These are phyloP conservation scores for Pichia nanzhaoensis DNA, from an alignment of 805 yeast species.

Conservation along the genomic window DNA sequence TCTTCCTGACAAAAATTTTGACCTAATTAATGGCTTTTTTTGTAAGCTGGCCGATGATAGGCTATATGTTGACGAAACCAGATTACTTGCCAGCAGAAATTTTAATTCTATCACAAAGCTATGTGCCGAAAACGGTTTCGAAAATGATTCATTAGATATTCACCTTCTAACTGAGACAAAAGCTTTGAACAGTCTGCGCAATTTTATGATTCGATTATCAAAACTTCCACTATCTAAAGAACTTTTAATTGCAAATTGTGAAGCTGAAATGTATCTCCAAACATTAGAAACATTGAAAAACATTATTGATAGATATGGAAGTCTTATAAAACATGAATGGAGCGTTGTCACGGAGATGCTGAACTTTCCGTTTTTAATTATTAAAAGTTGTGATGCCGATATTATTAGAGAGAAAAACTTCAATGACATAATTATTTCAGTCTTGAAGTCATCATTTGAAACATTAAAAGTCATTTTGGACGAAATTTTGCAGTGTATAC, in stretches of 20 bases:
- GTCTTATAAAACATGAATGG: conserved; percentile 57
- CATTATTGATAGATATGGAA: conserved; percentile 75
- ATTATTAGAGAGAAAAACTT: conserved; percentile 30
- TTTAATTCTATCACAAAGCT: conserved; percentile 45
- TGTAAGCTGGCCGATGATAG: conserved; percentile 41
- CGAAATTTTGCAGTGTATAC: conserved; percentile 72
- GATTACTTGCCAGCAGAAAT: conserved; percentile 43
- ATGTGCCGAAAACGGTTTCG: conserved; percentile 37
- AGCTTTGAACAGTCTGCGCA: conserved; percentile 43
- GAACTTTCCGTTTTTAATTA: conserved; percentile 49
- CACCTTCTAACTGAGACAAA: conserved; percentile 35
- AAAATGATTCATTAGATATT: conserved; percentile 7
- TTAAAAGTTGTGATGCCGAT: conserved; percentile 21
- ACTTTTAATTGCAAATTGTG: conserved; percentile 45
- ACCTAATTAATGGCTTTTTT: conserved; percentile 38
- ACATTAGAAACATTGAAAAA: conserved; percentile 58
- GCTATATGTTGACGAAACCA: conserved; percentile 34
- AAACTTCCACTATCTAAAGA: conserved; percentile 35
- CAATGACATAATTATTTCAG: conserved; percentile 41
- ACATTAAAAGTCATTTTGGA: conserved; percentile 78
- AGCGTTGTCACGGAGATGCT: conserved; percentile 56
- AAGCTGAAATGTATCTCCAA: conserved; percentile 60
- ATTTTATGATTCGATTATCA: conserved; percentile 38
- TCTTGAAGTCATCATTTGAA: conserved; percentile 67
- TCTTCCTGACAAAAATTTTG: conserved; percentile 41